Conservation (phyloP, 768 basidiomycete species). For the Myochromella boudieri region DNA sequence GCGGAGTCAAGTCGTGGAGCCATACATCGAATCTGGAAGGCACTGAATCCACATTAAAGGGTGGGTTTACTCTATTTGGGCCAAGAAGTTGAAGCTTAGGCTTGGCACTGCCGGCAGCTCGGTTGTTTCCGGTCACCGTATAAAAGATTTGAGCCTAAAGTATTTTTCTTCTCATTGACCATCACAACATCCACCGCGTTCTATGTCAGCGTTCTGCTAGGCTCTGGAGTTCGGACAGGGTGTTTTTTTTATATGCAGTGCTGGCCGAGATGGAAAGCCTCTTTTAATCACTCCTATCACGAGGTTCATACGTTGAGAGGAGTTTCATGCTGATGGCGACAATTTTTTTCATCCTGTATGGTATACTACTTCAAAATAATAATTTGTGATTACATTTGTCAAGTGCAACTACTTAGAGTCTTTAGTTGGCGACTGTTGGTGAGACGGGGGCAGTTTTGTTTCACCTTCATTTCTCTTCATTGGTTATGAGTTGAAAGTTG, state of each 20-base stretch:
- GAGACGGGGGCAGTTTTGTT: too few species aligned
- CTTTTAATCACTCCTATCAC: conserved; percentile 87
- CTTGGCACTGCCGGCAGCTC: too few species aligned
- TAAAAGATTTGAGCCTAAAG: conserved; percentile 1
- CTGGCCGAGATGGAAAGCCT: conserved; percentile 62
- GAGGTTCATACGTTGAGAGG: conserved; percentile 61
- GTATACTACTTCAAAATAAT: too few species aligned
- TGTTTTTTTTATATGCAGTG: conserved; percentile 34
- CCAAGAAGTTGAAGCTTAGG: conserved; percentile 14
- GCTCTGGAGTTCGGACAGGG: conserved; percentile 43
- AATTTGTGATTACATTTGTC: too few species aligned
- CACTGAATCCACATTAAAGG: conserved; percentile 27
- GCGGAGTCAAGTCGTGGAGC: too few species aligned
- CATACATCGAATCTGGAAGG: too few species aligned
- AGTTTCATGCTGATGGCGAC: conserved; percentile 87
- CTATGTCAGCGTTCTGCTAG: conserved; percentile 62
- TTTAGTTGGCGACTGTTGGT: too few species aligned
- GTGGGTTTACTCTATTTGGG: too few species aligned
- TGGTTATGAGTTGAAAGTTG: too few species aligned
- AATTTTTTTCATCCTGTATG: conserved; percentile 23
- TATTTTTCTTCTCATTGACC: conserved; percentile 28
- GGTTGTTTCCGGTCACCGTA: conserved; percentile 15
- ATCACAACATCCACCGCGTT: conserved; percentile 45
- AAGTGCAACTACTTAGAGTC: too few species aligned
- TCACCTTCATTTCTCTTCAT: too few species aligned